Conservation (phyloP, 345 rosid genomes). For the Passiflora organensis region DNA sequence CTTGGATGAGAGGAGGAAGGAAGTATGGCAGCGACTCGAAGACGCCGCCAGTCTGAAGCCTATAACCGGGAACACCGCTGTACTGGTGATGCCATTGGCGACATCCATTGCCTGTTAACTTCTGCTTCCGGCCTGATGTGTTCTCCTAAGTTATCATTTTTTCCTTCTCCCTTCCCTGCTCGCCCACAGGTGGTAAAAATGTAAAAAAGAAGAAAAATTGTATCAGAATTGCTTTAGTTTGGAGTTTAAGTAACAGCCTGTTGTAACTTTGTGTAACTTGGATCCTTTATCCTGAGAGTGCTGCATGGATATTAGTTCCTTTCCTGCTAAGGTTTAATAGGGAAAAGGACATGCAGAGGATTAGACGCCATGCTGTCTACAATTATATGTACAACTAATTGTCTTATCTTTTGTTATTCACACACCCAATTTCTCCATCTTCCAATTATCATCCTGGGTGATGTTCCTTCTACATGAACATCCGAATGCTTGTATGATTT, state of each 20-base stretch:
- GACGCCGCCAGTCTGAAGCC: constrained; percentile 67
- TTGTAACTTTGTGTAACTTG: constrained; percentile 23
- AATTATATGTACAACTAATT: neutral
- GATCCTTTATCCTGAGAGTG: constrained; percentile 15
- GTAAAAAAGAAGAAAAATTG: too few species aligned
- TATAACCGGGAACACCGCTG: constrained; percentile 53
- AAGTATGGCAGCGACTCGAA: constrained; percentile 61
- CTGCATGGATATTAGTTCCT: constrained; percentile 20
- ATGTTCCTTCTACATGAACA: too few species aligned
- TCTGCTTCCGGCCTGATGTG: neutral
- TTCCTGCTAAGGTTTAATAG: constrained; percentile 17
- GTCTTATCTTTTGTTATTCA: too few species aligned
- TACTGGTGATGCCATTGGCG: constrained; percentile 52
- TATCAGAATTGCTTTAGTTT: constrained; percentile 10
- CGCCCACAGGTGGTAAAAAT: too few species aligned
- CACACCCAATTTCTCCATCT: too few species aligned
- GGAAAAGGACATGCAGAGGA: too few species aligned
- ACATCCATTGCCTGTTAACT: constrained; percentile 42
- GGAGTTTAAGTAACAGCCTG: constrained; percentile 15
- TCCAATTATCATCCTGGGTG: too few species aligned
- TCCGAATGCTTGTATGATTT: too few species aligned
- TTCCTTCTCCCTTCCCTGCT: too few species aligned
- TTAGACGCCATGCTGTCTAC: constrained; percentile 25
- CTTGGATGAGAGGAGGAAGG: constrained; percentile 49
- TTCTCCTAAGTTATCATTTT: too few species aligned